Evolutionary conservation across 2,329 filamentous ascomycete genomes (phyloP).

Genomic region (Botryosphaeria dothidea): DNA sequence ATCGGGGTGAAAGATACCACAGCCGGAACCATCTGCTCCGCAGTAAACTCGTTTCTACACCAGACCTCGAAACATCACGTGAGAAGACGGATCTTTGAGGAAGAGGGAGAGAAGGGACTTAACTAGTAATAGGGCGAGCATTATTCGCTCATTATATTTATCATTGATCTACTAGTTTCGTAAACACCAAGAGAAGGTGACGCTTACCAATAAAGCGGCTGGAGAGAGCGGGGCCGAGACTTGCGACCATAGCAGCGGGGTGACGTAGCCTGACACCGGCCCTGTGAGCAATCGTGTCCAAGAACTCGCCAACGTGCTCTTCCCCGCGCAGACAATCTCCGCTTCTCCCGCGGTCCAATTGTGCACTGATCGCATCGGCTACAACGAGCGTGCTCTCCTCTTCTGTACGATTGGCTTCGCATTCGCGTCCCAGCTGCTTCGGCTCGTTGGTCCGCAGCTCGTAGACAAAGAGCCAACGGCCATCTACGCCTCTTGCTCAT

Average conservation of each 20-base stretch:
- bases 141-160: too few species aligned
- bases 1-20: too few species aligned
- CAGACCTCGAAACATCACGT: too few species aligned
- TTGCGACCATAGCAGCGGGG: background rate
- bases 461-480: background rate
- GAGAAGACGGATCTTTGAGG: too few species aligned
- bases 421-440: background rate
- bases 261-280: slow-evolving; percentile 6
- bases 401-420: background rate
- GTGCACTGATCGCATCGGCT: background rate
- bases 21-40: too few species aligned
- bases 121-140: too few species aligned
- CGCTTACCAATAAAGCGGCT: background rate
- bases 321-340: background rate
- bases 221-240: background rate
- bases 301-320: background rate
- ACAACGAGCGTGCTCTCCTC: background rate
- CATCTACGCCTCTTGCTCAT: background rate
- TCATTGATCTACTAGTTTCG: too few species aligned
- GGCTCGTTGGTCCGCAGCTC: background rate
- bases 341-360: background rate
- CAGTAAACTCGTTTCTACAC: too few species aligned
- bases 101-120: too few species aligned
- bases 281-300: slow-evolving; percentile 5
- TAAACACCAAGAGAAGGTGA: background rate